Evolutionary conservation across 1,284 basidiomycete species (phyloP).

Genomic region (Naganishia sp.): DNA sequence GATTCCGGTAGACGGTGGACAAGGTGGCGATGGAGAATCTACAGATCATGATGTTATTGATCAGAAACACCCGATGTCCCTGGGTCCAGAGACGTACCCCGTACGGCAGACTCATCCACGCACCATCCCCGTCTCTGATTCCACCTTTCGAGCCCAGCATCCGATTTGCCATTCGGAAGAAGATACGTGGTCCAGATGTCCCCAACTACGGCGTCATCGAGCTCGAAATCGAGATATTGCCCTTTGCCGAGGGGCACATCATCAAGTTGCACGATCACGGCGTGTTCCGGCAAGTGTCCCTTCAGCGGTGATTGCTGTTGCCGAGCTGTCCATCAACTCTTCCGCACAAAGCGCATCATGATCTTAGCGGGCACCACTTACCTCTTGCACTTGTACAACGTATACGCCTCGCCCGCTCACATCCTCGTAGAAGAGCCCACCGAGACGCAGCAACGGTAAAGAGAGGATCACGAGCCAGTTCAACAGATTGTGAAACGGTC

Average conservation of each 20-base stretch:
- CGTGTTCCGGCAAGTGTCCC: constrained; percentile 8
- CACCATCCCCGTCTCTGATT: constrained; percentile 24
- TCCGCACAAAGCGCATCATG: not conserved
- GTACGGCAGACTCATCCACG: not conserved
- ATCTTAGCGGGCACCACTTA: not conserved
- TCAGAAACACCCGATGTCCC: not conserved
- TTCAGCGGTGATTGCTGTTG: constrained; percentile 18
- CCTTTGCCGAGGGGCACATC: constrained; percentile 12
- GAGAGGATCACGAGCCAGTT: constrained; percentile 33
- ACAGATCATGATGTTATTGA: not conserved
- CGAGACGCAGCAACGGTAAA: not conserved
- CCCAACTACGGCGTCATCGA: not conserved
- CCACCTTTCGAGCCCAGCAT: not conserved
- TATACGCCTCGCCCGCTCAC: not conserved
- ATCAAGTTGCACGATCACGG: constrained; percentile 18
- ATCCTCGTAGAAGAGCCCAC: constrained; percentile 7
- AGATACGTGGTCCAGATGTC: constrained; percentile 11
- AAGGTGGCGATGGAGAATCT: constrained; percentile 9
- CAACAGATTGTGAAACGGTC: constrained; percentile 49
- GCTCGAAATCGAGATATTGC: not conserved
- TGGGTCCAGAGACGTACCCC: constrained; percentile 4
- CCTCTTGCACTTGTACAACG: not conserved
- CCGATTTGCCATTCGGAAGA: not conserved
- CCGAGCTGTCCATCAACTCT: not conserved
- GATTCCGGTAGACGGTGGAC: constrained; percentile 7